phyloP scores from a whole-genome alignment of 1,284 basidiomycete species.

The Tilletia walkeri region DNA sequence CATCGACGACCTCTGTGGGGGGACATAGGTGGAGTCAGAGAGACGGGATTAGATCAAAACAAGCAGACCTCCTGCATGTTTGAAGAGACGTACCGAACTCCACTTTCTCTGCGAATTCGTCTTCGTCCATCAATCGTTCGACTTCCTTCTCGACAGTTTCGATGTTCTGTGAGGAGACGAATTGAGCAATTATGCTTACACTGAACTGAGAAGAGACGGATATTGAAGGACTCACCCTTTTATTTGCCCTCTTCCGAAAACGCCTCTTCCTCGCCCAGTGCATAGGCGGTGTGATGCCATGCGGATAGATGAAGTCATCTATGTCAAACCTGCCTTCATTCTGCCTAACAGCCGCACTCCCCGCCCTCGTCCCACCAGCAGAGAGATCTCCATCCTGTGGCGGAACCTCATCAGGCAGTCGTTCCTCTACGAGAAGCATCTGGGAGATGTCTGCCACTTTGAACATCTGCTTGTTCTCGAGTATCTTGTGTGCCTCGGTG shows the following conservation, averaged over 20 bases:
- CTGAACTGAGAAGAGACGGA: background rate
- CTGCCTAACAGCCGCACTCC: conserved; percentile 15
- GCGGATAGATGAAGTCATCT: conserved; percentile 95
- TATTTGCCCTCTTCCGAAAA: conserved; percentile 85
- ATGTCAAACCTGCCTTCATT: conserved; percentile 87
- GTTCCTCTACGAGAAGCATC: conserved; percentile 51
- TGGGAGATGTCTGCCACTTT: conserved; percentile 96
- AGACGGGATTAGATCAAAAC: no score
- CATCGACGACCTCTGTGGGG: conserved; percentile 11
- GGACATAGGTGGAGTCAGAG: background rate
- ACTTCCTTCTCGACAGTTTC: conserved; percentile 97
- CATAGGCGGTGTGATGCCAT: conserved; percentile 91
- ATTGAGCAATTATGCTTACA: background rate
- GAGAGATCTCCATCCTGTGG: background rate
- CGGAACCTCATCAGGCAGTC: conserved; percentile 37
- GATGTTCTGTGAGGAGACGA: conserved; percentile 66
- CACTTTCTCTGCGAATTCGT: conserved; percentile 75
- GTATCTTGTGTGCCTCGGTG: conserved; percentile 91
- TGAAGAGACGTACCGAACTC: conserved; percentile 45
- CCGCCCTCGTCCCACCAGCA: background rate
- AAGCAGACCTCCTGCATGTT: background rate
- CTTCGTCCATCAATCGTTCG: conserved; percentile 82
- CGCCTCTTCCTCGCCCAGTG: conserved; percentile 86
- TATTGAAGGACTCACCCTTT: conserved; percentile 62
- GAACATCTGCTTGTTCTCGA: conserved; percentile 89